Percentiles rank a stretch among this genome's conserved stretches.
These are phyloP conservation scores for Parastagonospora nodorum DNA, from an alignment of 2,329 filamentous ascomycete species.

Conservation along the genomic window DNA sequence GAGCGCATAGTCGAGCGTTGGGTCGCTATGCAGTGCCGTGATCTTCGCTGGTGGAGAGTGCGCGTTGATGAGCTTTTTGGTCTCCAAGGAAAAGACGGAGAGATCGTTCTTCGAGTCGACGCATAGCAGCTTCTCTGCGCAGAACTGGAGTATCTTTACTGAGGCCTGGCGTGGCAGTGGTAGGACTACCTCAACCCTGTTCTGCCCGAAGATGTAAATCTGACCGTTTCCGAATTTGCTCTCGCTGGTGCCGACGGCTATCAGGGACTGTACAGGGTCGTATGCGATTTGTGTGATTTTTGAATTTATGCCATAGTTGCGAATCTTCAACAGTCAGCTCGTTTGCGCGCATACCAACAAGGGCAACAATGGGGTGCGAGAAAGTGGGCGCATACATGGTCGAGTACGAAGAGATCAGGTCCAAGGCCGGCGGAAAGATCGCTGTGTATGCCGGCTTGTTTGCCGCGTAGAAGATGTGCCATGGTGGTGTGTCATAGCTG, in stretches of 20 bases:
- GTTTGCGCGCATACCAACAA: constrained; percentile 1
- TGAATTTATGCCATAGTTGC: constrained; percentile 62
- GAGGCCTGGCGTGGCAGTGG: constrained; percentile 73
- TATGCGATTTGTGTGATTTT: constrained; percentile 80
- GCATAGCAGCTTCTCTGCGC: constrained; percentile 80
- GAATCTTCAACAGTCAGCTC: constrained; percentile 35
- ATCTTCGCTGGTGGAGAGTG: constrained; percentile 80
- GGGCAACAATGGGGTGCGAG: constrained; percentile 15
- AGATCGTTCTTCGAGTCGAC: constrained; percentile 87
- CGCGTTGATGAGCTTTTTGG: constrained; percentile 67
- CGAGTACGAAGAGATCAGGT: constrained; percentile 77
- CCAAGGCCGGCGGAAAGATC: constrained; percentile 84
- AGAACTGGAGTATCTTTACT: constrained; percentile 80
- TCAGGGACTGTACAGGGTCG: constrained; percentile 89
- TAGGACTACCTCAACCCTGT: constrained; percentile 77
- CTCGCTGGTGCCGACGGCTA: constrained; percentile 89
- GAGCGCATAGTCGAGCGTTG: constrained; percentile 91
- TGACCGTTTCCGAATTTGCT: constrained; percentile 83
- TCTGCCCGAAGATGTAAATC: constrained; percentile 87
- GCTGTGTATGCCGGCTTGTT: constrained; percentile 90
- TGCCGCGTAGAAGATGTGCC: constrained; percentile 86
- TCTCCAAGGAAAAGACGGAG: constrained; percentile 78
- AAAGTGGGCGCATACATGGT: constrained; percentile 65
- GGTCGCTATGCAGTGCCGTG: constrained; percentile 77
- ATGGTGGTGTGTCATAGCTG: constrained; percentile 57